phyloP scores from a whole-genome alignment of 176 grass and related monocot genomes.

The Musa itinerans region DNA sequence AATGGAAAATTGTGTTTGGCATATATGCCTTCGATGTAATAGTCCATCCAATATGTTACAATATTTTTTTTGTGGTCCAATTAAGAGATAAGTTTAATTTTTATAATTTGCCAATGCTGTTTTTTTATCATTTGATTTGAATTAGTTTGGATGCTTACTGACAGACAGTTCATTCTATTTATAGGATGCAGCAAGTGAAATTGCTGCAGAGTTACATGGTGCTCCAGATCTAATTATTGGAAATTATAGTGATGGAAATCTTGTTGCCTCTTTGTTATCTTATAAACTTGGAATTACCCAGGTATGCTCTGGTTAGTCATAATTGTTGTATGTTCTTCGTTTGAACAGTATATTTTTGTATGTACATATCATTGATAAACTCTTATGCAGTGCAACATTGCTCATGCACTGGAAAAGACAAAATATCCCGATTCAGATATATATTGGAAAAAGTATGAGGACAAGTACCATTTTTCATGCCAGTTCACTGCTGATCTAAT shows the following conservation, averaged over 20 bases:
- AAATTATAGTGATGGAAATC: conserved; percentile 98
- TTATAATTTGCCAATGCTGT: too few species aligned
- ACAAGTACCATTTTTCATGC: conserved; percentile 94
- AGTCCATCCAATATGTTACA: neutral
- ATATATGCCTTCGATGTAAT: neutral
- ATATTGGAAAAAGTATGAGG: conserved; percentile 79
- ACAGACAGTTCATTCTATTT: neutral
- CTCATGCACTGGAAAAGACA: conserved; percentile 94
- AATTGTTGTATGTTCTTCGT: neutral
- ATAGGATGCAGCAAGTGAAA: conserved; percentile 86
- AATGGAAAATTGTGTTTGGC: neutral
- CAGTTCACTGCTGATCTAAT: conserved; percentile 98
- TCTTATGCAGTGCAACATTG: conserved; percentile 80
- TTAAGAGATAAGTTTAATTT: too few species aligned
- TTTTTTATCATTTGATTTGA: too few species aligned
- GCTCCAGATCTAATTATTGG: conserved; percentile 90
- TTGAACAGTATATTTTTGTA: conserved; percentile 1
- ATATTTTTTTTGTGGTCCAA: too few species aligned
- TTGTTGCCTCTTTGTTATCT: conserved; percentile 84
- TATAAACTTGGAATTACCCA: conserved; percentile 87
- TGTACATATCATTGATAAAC: conserved; percentile 17
- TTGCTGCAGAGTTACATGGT: conserved; percentile 74
- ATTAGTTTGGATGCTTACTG: too few species aligned
- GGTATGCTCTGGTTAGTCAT: conserved; percentile 22
- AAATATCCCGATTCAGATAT: conserved; percentile 97